Base-by-base conservation (phyloP, 805 yeast genomes). In the Teunomyces funiuensis region DNA sequence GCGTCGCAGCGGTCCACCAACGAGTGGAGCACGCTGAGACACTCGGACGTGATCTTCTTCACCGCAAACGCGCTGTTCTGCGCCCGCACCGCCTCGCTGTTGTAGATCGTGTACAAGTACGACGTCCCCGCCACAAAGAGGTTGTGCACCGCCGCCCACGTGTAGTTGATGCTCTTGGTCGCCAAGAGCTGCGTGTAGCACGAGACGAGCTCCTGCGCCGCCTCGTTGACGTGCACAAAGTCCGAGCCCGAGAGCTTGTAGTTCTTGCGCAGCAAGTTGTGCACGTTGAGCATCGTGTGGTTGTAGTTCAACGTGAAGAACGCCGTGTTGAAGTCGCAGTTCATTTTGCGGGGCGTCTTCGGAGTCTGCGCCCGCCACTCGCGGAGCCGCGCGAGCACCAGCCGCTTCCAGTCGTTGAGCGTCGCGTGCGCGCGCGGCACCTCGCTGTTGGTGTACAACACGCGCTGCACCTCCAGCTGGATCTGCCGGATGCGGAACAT, bases 121-220 rank as follows among this genome's bases (percentile, higher is more conserved):
- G 96, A 84, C 19, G 91, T 84, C 0, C 95, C 95, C 0, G 96
- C 90, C 85, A 86, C 83, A 57, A 88, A 88, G 40, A 88, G 67
- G 57, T 88, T 88, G 59, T 88, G 95, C 2, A 88, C 90, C 0
- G 95, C 93, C 2, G 89, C 90, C 97, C 97, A 89, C 0, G 96
- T 87, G 61, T 86, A 89, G 60, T 88, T 88, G 45, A 88, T 74
- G 36, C 77, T 69, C 51, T 76, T 77, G 20, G 71, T 71, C n/a
- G 67, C 60, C 50, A 75, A 77, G 28, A 89, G 63, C 39, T 75
- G 76, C 37, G 74, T 66, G 57, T 86, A 89, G 22, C 82, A 74
- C 25, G 70, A 65, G 40, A 88, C 82, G 26, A 88, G 75, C 33
- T 82, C 83, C 50, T 75, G 76, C 1, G 93, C 78, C 0, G 90